Conservation (phyloP, 306 rosid species). For the Styphnolobium japonicum region DNA sequence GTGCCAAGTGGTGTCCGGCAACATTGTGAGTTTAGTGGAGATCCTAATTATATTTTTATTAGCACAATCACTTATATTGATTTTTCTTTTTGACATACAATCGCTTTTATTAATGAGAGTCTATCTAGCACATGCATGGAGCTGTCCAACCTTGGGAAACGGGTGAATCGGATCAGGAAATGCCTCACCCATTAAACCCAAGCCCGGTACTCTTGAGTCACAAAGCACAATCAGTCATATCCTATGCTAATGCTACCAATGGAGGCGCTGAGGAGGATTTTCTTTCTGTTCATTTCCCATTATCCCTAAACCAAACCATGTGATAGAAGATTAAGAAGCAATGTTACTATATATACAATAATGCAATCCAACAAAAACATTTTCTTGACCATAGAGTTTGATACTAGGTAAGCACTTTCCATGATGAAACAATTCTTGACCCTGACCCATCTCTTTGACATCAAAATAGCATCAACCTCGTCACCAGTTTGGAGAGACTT, state of each 20-base stretch:
- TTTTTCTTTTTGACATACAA: background rate
- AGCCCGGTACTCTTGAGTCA: background rate
- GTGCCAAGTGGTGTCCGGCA: background rate
- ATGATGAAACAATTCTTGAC: constrained; percentile 11
- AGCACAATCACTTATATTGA: background rate
- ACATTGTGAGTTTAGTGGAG: background rate
- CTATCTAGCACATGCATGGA: background rate
- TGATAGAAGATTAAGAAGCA: constrained; percentile 17
- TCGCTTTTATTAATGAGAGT: background rate
- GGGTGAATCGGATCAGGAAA: background rate
- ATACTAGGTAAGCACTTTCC: constrained; percentile 15
- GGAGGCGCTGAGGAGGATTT: background rate
- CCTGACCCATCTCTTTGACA: constrained; percentile 1
- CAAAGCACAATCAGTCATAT: constrained; percentile 8
- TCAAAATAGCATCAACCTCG: constrained; percentile 12
- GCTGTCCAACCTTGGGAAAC: background rate
- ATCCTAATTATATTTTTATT: background rate
- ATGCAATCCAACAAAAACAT: background rate
- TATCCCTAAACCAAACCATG: constrained; percentile 26
- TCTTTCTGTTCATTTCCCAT: background rate
- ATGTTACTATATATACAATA: background rate
- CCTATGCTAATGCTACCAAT: constrained; percentile 2
- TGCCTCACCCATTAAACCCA: background rate
- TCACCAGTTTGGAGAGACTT: constrained; percentile 11
- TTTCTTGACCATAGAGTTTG: constrained; percentile 3